Evolutionary conservation across 2,329 filamentous ascomycete genomes (phyloP).

Genomic region (Sporothrix inflata): DNA sequence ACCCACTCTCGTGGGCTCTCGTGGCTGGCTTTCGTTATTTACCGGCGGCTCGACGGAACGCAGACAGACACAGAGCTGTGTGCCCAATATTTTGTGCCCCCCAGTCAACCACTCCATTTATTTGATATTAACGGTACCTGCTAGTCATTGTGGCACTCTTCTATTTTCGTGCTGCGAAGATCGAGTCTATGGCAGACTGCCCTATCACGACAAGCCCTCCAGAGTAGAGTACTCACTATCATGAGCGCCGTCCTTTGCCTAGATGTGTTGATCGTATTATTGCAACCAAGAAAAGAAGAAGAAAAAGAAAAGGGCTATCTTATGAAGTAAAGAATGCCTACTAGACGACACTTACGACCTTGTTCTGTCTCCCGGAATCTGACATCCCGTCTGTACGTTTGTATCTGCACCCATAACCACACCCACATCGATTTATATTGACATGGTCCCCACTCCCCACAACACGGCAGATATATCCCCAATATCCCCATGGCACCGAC

Average conservation of each 20-base stretch:
- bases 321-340: not conserved
- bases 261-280: too few relatives aligned
- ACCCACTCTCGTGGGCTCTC: not conserved
- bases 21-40: slow-evolving; percentile 22
- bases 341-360: not conserved
- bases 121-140: not conserved
- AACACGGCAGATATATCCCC: not conserved
- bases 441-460: slow-evolving; percentile 4
- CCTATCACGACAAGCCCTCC: too few relatives aligned
- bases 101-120: not conserved
- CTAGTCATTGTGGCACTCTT: not conserved
- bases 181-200: too few relatives aligned
- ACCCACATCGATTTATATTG: not conserved
- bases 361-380: not conserved
- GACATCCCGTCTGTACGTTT: not conserved
- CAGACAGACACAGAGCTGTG: not conserved
- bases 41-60: slow-evolving; percentile 33
- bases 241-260: too few relatives aligned
- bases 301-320: too few relatives aligned
- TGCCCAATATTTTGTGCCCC: not conserved
- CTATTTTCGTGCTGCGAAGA: not conserved
- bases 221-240: too few relatives aligned
- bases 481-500: not conserved
- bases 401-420: not conserved
- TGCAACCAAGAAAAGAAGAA: too few relatives aligned